These are phyloP conservation scores for Colletotrichum sp. DNA, from an alignment of 2,329 filamentous ascomycete genomes.

Conservation along the genomic window DNA sequence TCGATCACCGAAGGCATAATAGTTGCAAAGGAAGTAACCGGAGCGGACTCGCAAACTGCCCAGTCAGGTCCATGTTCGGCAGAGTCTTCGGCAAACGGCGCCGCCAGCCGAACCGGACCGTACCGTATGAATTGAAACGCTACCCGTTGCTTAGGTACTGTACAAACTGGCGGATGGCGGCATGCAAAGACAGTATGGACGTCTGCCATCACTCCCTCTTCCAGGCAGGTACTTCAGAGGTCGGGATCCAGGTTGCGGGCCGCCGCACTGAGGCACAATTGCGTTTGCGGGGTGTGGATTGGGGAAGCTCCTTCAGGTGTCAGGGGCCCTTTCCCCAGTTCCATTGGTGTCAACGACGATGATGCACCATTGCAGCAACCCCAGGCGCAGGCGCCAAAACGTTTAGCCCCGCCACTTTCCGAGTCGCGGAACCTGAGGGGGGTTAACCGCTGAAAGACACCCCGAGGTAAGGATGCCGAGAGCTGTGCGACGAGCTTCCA, in stretches of 20 bases:
- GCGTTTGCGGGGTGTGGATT: slow-evolving; percentile 10
- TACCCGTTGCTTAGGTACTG: not conserved
- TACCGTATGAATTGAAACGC: not conserved
- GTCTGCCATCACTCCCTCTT: not conserved
- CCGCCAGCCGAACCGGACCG: not conserved
- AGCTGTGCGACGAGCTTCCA: not conserved
- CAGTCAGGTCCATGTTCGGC: not conserved
- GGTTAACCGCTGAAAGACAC: not conserved
- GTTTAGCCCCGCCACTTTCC: slow-evolving; percentile 22
- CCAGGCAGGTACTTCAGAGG: not conserved
- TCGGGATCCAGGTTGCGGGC: not conserved
- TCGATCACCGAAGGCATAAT: not conserved
- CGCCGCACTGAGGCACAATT: not conserved
- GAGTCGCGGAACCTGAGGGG: slow-evolving; percentile 15
- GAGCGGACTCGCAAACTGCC: not conserved
- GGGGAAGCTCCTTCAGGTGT: not conserved
- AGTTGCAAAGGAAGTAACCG: not conserved
- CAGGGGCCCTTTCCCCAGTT: not conserved
- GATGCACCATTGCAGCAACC: not conserved
- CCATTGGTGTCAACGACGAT: not conserved
- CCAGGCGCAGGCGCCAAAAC: slow-evolving; percentile 13
- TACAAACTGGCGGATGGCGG: not conserved
- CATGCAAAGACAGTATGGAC: not conserved
- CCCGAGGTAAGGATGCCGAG: not conserved
- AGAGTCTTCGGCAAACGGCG: slow-evolving; percentile 14